Percentiles rank a stretch among this genome's conserved stretches.
These are phyloP conservation scores for Nyctanthes arbortristis DNA, from an alignment of 257 asterid genomes.

Conservation along the genomic window DNA sequence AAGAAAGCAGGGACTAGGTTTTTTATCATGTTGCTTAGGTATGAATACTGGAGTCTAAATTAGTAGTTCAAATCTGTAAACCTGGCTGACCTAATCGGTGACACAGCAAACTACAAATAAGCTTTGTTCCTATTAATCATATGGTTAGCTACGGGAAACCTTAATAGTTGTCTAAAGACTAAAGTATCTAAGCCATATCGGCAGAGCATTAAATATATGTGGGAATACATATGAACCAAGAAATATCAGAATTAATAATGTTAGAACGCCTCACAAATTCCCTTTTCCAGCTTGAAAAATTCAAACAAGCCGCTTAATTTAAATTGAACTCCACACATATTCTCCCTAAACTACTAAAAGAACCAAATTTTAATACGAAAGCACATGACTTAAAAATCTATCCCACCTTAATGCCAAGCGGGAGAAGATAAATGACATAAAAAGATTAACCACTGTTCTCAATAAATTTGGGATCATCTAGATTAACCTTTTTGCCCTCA, in stretches of 20 bases:
- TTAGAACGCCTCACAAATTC: not conserved
- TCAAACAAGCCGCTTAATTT: not conserved
- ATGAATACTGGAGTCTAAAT: not conserved
- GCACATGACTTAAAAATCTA: not conserved
- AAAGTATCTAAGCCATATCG: not conserved
- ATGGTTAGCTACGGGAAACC: too few species aligned
- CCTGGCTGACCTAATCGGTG: too few species aligned
- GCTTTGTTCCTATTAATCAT: too few species aligned
- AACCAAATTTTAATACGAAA: not conserved
- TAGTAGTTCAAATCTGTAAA: not conserved
- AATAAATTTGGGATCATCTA: not conserved
- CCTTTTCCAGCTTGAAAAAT: not conserved
- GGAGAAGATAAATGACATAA: not conserved
- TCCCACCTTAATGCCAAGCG: not conserved
- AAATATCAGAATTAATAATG: not conserved
- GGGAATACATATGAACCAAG: not conserved
- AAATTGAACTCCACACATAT: not conserved
- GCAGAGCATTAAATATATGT: not conserved
- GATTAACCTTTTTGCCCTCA: not conserved
- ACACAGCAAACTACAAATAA: too few species aligned
- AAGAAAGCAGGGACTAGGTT: not conserved
- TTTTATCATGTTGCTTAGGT: not conserved
- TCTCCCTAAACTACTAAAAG: not conserved
- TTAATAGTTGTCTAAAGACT: too few species aligned
- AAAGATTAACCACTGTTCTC: not conserved